A percentile compares a stretch with the other conserved stretches of the same genome.
These are phyloP conservation scores for Nakazawaea laoshanensis DNA, from an alignment of 805 yeast genomes.

Conservation along the genomic window DNA sequence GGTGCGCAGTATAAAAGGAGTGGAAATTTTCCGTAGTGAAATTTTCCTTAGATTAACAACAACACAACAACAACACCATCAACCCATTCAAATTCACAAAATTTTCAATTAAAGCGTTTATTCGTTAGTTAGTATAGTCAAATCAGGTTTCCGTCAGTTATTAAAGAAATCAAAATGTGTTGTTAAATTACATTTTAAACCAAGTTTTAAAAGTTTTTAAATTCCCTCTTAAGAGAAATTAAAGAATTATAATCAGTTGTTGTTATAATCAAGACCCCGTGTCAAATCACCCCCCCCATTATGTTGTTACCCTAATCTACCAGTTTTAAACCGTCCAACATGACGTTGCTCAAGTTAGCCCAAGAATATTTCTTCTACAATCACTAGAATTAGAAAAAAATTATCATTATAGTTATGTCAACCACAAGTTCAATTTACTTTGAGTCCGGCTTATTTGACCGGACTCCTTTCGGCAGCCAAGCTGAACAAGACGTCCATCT, in stretches of 20 bases:
- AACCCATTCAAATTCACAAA: no score
- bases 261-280: no score
- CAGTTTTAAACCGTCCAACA: constrained; percentile 3
- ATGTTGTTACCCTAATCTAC: constrained; percentile 7
- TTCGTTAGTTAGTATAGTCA: no score
- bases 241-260: constrained; percentile 1
- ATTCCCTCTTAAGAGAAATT: constrained; percentile 5
- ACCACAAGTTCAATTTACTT: constrained; percentile 3
- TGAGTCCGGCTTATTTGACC: constrained; percentile 9
- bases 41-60: no score
- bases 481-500: constrained; percentile 1
- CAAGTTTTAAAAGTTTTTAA: background rate
- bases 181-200: constrained; percentile 10
- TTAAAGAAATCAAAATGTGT: constrained; percentile 9
- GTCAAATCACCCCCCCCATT: no score
- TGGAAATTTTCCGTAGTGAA: no score
- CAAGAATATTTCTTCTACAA: background rate
- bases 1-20: no score
- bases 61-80: background rate
- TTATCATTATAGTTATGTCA: constrained; percentile 6
- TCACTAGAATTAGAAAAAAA: constrained; percentile 2
- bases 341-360: constrained; percentile 3
- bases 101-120: no score
- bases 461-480: background rate
- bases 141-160: no score